Conservation (phyloP, 1,284 basidiomycete species). For the Ganoderma meredithae region DNA sequence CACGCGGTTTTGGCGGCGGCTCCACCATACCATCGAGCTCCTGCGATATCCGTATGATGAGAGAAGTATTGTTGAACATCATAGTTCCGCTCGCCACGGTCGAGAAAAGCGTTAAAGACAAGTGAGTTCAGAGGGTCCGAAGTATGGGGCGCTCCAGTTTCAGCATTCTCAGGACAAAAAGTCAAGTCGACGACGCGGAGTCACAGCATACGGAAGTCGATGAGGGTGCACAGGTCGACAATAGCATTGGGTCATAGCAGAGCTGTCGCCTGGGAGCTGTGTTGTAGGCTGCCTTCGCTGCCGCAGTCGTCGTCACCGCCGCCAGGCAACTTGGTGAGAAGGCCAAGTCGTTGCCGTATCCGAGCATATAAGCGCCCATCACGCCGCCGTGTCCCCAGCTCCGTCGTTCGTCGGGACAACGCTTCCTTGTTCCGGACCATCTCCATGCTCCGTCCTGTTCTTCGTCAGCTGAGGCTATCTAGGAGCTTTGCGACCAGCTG, state of each 20-base stretch:
- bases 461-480: constrained; percentile 12
- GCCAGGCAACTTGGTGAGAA: not conserved
- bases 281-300: constrained; percentile 5
- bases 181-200: not conserved
- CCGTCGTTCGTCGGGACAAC: constrained; percentile 7
- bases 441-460: constrained; percentile 17
- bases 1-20: constrained; percentile 17
- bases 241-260: constrained; percentile 2
- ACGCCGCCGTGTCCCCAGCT: not conserved
- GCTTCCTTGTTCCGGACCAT: constrained; percentile 15
- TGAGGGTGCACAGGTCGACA: not conserved
- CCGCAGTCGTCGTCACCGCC: constrained; percentile 2
- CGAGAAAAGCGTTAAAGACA: not conserved
- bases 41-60: constrained; percentile 51
- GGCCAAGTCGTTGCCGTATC: not conserved
- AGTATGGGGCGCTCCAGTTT: not conserved
- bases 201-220: constrained; percentile 11
- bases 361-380: not conserved
- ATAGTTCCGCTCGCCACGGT: not conserved
- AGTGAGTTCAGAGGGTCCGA: not conserved
- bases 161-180: constrained; percentile 5
- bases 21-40: constrained; percentile 35
- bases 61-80: constrained; percentile 64
- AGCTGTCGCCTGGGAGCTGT: constrained; percentile 15
- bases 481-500: constrained; percentile 16